Evolutionary conservation across 2,329 filamentous ascomycete genomes (phyloP).

Genomic region (Lasiodiplodia gonubiensis): DNA sequence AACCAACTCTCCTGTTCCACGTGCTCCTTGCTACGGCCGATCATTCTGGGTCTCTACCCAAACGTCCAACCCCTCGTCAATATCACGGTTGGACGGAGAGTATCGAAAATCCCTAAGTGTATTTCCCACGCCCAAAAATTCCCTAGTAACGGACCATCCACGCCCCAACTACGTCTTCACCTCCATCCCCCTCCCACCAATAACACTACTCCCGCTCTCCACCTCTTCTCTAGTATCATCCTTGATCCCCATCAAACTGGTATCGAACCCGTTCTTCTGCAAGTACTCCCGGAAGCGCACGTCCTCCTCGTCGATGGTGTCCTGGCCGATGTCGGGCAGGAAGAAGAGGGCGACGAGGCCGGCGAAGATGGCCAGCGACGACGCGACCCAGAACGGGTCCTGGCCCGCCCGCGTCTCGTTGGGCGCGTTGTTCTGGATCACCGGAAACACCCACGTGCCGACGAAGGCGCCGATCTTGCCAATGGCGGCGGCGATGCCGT

Average conservation of each 20-base stretch:
- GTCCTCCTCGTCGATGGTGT: constrained; percentile 84
- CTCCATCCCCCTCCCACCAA: neutral
- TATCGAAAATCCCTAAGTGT: too few relatives aligned
- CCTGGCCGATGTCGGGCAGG: constrained; percentile 78
- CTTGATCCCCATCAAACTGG: constrained; percentile 15
- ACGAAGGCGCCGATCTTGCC: constrained; percentile 85
- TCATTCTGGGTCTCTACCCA: too few relatives aligned
- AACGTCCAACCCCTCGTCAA: too few relatives aligned
- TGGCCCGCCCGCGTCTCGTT: constrained; percentile 65
- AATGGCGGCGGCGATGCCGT: constrained; percentile 71
- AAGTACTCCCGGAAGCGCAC: constrained; percentile 75
- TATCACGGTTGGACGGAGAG: too few relatives aligned
- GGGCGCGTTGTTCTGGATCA: constrained; percentile 54
- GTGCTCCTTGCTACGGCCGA: too few relatives aligned
- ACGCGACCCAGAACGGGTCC: constrained; percentile 89
- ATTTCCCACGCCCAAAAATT: too few relatives aligned
- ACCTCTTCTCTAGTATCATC: neutral
- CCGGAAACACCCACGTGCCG: constrained; percentile 80
- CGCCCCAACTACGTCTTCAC: neutral
- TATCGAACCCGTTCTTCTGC: constrained; percentile 33
- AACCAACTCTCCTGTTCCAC: too few relatives aligned
- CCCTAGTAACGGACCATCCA: too few relatives aligned
- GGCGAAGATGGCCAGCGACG: constrained; percentile 75
- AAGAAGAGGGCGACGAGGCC: constrained; percentile 70
- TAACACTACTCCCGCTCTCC: neutral